Evolutionary conservation across 805 yeast species (phyloP), one percentile per base, ranked within the genome.

Genomic region (Torulaspora maleeae): DNA sequence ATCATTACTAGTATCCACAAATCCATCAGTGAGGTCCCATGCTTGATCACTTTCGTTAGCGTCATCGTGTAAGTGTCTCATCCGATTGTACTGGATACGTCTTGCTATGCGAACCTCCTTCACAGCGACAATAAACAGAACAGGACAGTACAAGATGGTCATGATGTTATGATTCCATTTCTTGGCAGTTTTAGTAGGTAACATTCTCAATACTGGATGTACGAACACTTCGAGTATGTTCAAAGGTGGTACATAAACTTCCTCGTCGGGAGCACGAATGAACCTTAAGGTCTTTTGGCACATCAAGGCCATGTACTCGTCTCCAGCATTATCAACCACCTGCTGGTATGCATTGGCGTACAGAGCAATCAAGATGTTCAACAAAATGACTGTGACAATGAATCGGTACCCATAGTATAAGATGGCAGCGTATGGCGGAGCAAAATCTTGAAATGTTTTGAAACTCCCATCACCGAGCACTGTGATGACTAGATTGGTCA

Each of bases 1-100:
- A 4, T 63, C 65, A n/a, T 60, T 63, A 17, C 54, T 60, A 13
- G 56, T 52, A 35, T 68, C 74, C 27, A 68, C 64, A 44, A 68
- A 86, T 0, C 95, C 95, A 64, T 86, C 95, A 6, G 83, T 76
- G 53, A 87, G 70, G 52, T 84, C 87, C 95, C 95, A 87, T 56
- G 83, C 90, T 6, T 82, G 75, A 56, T 87, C 86, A 16, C 70
- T 55, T 58, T 84, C 91, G 60, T 85, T 86, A 16, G 88, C 86
- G 64, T 87, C 96, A 61, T 87, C 95, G 0, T 84, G 70, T 15
- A 78, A 63, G 1, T 79, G 77, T 51, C 73, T 75, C 45, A 74
- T 66, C 50, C 95, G 71, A 63, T 87, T 87, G 63, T 83, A 86
- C 42, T 72, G 74, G 16, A 87, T 80, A 55, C 93, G 70, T 54